phyloP scores from a whole-genome alignment of 2,329 filamentous ascomycete genomes.

The Nemania bipapillata region DNA sequence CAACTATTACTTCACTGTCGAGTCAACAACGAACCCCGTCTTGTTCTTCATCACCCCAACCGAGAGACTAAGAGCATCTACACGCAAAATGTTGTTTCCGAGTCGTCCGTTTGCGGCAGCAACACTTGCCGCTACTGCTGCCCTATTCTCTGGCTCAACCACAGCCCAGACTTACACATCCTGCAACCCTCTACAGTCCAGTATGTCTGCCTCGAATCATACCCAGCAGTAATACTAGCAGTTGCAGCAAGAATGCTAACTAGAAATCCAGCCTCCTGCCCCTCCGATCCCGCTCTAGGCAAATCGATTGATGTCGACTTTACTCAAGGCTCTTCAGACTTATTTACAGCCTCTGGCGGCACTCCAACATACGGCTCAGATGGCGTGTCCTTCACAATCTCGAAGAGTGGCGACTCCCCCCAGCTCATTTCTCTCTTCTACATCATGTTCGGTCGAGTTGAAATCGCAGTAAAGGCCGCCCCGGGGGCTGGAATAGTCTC shows the following conservation, averaged over 20 bases:
- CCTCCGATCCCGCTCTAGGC: slow-evolving; percentile 81
- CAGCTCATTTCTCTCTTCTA: slow-evolving; percentile 92
- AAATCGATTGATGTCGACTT: slow-evolving; percentile 88
- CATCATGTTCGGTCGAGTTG: slow-evolving; percentile 97
- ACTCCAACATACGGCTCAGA: slow-evolving; percentile 77
- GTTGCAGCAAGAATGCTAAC: slow-evolving; percentile 32
- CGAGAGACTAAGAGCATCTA: background rate
- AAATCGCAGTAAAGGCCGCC: slow-evolving; percentile 84
- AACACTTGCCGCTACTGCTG: slow-evolving; percentile 35
- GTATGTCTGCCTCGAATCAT: slow-evolving; percentile 40
- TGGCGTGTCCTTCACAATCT: slow-evolving; percentile 84
- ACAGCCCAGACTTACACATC: slow-evolving; percentile 49
- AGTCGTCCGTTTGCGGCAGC: slow-evolving; percentile 39
- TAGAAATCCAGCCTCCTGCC: slow-evolving; percentile 70
- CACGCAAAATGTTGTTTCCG: slow-evolving; percentile 42
- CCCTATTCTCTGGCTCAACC: slow-evolving; percentile 40
- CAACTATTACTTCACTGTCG: background rate
- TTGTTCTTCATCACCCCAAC: background rate
- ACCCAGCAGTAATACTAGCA: slow-evolving; percentile 5
- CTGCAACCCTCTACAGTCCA: slow-evolving; percentile 48
- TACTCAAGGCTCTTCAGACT: slow-evolving; percentile 77
- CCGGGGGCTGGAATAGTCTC: slow-evolving; percentile 92
- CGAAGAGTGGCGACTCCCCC: slow-evolving; percentile 81
- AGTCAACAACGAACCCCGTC: no score
- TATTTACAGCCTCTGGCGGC: slow-evolving; percentile 76